Conservation (phyloP, 306 rosid genomes). For the Vigna nakashimae region DNA sequence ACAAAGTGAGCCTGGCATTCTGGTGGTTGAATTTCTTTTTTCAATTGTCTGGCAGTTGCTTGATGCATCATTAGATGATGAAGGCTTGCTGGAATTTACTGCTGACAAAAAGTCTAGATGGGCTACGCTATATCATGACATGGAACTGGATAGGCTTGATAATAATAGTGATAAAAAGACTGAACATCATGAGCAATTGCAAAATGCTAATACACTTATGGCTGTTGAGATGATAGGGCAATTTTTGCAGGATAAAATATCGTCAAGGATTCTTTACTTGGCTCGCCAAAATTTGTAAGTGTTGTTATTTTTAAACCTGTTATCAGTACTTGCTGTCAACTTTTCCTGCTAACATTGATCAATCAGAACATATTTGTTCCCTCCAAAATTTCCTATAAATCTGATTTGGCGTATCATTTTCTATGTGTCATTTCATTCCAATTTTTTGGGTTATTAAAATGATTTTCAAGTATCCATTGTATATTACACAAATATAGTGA, state of each 20-base stretch:
- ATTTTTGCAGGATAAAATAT: constrained; percentile 72
- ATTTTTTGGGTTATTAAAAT: constrained; percentile 25
- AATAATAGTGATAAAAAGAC: constrained; percentile 59
- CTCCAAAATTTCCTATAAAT: constrained; percentile 19
- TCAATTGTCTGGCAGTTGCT: constrained; percentile 86
- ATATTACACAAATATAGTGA: not conserved
- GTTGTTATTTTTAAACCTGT: constrained; percentile 28
- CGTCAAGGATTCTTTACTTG: constrained; percentile 78
- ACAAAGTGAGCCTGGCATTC: constrained; percentile 78
- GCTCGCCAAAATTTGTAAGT: constrained; percentile 82
- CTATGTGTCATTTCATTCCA: constrained; percentile 1
- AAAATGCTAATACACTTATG: constrained; percentile 66
- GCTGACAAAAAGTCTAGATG: constrained; percentile 75
- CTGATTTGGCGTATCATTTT: constrained; percentile 26
- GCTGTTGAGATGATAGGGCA: constrained; percentile 81
- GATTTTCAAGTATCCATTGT: constrained; percentile 12
- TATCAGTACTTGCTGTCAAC: constrained; percentile 4
- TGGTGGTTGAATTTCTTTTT: constrained; percentile 85
- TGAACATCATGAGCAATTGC: constrained; percentile 64
- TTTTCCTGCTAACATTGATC: not conserved
- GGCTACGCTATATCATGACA: constrained; percentile 67
- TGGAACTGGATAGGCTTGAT: constrained; percentile 72
- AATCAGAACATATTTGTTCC: constrained; percentile 19
- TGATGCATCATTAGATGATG: constrained; percentile 89
- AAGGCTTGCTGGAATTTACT: constrained; percentile 77